Percentiles rank a stretch among this genome's conserved stretches.
phyloP scores from a whole-genome alignment of 345 rosid species.

The Acer saccharum region DNA sequence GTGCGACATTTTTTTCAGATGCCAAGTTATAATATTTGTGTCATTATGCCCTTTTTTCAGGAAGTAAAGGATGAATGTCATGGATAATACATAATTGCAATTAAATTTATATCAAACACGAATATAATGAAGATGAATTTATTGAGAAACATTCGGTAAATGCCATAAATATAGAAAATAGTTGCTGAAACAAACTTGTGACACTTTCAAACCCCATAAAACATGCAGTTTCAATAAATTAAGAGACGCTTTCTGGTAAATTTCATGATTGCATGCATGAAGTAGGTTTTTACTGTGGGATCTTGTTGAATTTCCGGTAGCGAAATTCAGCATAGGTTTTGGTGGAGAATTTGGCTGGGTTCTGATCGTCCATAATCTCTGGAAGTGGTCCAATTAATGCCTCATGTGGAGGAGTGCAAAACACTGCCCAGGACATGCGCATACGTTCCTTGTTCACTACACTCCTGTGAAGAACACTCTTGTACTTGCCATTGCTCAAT shows the following conservation, averaged over 20 bases:
- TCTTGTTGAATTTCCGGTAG: conserved; percentile 44
- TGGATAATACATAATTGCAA: no score
- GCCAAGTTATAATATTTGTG: no score
- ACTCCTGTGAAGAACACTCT: conserved; percentile 55
- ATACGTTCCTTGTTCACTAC: conserved; percentile 43
- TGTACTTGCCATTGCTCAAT: conserved; percentile 58
- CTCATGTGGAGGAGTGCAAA: conserved; percentile 42
- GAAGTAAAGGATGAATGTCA: no score
- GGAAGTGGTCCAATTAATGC: conserved; percentile 48
- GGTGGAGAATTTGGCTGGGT: conserved; percentile 40
- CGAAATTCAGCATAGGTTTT: conserved; percentile 50
- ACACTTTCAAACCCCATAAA: not conserved
- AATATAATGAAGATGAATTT: no score
- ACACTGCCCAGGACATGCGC: conserved; percentile 61
- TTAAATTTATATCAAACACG: no score
- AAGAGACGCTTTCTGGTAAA: not conserved
- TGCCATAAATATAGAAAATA: no score
- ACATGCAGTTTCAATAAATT: not conserved
- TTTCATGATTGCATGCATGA: not conserved
- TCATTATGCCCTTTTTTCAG: no score
- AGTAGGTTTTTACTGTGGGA: conserved; percentile 30
- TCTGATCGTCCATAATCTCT: conserved; percentile 37
- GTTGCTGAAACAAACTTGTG: no score
- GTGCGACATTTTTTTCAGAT: no score
- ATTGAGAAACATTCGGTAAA: no score